These are phyloP conservation scores for Dendryphion nanum DNA, from an alignment of 2,329 filamentous ascomycete genomes.

Conservation along the genomic window DNA sequence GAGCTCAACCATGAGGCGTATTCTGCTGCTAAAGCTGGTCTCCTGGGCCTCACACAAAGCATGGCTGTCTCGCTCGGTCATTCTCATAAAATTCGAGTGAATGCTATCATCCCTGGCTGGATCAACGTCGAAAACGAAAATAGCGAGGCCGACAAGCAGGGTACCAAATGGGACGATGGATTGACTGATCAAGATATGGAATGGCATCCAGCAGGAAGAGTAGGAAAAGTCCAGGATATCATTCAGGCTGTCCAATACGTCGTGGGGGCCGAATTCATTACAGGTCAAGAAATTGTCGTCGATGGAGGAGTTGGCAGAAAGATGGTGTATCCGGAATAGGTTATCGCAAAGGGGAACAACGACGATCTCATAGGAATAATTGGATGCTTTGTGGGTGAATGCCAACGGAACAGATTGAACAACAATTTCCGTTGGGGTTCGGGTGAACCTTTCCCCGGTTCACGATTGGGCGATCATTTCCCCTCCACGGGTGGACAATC, in stretches of 20 bases:
- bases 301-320: slow-evolving; percentile 49
- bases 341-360: too few species aligned
- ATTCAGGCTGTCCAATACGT: slow-evolving; percentile 43
- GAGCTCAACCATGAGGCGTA: slow-evolving; percentile 53
- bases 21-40: slow-evolving; percentile 50
- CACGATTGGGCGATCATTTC: too few species aligned
- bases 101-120: slow-evolving; percentile 53
- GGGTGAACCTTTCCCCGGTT: too few species aligned
- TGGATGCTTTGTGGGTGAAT: too few species aligned
- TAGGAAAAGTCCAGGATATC: slow-evolving; percentile 52
- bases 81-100: slow-evolving; percentile 46
- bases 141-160: slow-evolving; percentile 42
- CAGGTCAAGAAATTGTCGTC: slow-evolving; percentile 47
- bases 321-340: slow-evolving; percentile 39
- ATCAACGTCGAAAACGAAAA: slow-evolving; percentile 50
- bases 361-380: too few species aligned
- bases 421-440: too few species aligned
- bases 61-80: slow-evolving; percentile 49
- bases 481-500: too few species aligned
- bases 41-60: slow-evolving; percentile 51
- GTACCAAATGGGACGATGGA: slow-evolving; percentile 46
- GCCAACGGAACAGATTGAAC: too few species aligned
- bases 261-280: slow-evolving; percentile 41
- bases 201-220: slow-evolving; percentile 53
- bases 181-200: slow-evolving; percentile 45